Evolutionary conservation across 768 basidiomycete species (phyloP), one percentile per base, ranked within the genome.

Genomic region (Kwoniella sp.): DNA sequence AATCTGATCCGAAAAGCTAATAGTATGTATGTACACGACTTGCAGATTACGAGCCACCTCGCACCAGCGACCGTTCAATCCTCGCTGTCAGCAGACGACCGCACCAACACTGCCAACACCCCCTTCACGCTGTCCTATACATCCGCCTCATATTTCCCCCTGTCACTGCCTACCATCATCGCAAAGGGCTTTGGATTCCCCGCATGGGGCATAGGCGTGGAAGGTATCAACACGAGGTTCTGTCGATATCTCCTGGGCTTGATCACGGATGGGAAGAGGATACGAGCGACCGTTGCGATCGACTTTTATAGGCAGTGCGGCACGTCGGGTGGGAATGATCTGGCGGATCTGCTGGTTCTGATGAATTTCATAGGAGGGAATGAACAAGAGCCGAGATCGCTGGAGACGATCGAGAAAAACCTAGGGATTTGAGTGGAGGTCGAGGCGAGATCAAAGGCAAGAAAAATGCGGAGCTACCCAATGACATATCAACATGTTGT

Each of bases 121-220:
- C 28, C 68, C 2, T 84, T 94, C 20, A 85, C 87, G 22, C 88
- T 97, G 50, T 85, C 90, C 0, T 96, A 86, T 81, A 84, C 90
- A 73, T 93, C 92, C 28, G 93, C 91, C 0, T 83, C 90, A 0
- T 87, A 87, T 8, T 85, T 93, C 78, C 93, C 93, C 1, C 82
- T 93, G 15, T 90, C 92, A 0, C 82, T 89, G 23, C 94, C 93
- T 7, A 84, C 89, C 4, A 82, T 84, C 11, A 83, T 95, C 25
- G 91, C 94, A 4, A 86, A 85, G 69, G 93, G 93, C 0, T 87
- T 92, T 73, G 92, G 92, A 15, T 92, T 88, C 88, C 91, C 91
- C 0, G 82, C 84, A 38, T 83, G 85, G 81, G 88, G 89, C 1
- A 73, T 93, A 7, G 93, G 93, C 4, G 83, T 93, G n/a, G 88